These are phyloP conservation scores for Sarcomyxa edulis DNA, from an alignment of 768 basidiomycete species.

Conservation along the genomic window DNA sequence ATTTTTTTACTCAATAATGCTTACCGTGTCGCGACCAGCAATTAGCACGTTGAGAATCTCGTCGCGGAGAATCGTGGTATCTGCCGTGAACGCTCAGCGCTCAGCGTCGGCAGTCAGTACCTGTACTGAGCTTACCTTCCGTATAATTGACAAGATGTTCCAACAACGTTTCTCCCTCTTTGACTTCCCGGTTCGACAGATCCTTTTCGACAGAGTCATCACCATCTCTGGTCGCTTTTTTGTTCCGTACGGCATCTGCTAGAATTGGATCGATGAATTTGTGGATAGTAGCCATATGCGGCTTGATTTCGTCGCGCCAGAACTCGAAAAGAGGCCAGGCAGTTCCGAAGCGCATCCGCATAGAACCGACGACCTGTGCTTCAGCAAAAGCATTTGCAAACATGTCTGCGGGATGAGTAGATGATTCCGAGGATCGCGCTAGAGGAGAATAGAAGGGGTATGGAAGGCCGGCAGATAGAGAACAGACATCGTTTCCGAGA, in stretches of 20 bases:
- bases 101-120: no score
- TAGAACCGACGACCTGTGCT: conserved; percentile 31
- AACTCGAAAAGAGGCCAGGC: conserved; percentile 51
- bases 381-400: conserved; percentile 47
- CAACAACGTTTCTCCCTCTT: conserved; percentile 39
- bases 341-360: conserved; percentile 31
- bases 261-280: conserved; percentile 48
- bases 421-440: conserved; percentile 22
- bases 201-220: conserved; percentile 17
- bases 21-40: conserved; percentile 52
- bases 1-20: no score
- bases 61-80: conserved; percentile 38
- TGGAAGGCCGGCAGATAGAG: conserved; percentile 42
- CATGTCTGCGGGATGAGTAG: conserved; percentile 30
- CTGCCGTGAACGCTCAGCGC: conserved; percentile 20
- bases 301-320: conserved; percentile 37
- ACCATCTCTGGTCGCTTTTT: conserved; percentile 13
- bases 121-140: conserved; percentile 28
- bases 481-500: conserved; percentile 47
- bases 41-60: conserved; percentile 50
- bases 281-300: conserved; percentile 38
- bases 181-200: conserved; percentile 13
- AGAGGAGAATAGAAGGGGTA: conserved; percentile 35
- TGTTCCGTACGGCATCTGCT: conserved; percentile 35
- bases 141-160: conserved; percentile 48